These are phyloP conservation scores for Carex scoparia DNA, from an alignment of 176 grass and related monocot genomes.

Conservation along the genomic window DNA sequence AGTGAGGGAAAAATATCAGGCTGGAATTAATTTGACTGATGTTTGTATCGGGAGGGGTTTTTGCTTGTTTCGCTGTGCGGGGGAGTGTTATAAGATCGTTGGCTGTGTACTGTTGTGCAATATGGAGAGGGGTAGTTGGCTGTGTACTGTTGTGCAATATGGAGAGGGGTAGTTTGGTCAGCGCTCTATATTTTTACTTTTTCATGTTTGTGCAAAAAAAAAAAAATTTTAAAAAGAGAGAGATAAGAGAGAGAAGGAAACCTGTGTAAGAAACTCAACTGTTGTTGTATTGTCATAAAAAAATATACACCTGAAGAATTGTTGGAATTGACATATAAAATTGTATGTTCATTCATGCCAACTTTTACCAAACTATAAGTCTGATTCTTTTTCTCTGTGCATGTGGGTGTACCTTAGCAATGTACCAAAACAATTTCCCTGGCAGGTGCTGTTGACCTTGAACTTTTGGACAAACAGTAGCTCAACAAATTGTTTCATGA, in stretches of 20 bases:
- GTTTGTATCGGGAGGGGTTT: not conserved
- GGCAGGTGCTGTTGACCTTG: not conserved
- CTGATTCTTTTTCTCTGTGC: not conserved
- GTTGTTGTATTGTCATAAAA: slow-evolving; percentile 7
- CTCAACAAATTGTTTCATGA: not conserved
- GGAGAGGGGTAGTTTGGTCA: slow-evolving; percentile 7
- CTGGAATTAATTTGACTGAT: slow-evolving; percentile 12
- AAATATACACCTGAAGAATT: slow-evolving; percentile 21
- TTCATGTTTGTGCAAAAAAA: slow-evolving; percentile 15
- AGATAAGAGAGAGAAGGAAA: not conserved
- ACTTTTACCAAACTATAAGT: not conserved
- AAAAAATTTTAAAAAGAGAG: not conserved
- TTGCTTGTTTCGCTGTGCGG: not conserved
- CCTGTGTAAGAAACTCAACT: slow-evolving; percentile 19
- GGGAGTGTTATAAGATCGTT: not conserved
- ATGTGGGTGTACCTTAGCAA: not conserved
- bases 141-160: not conserved
- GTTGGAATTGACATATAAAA: slow-evolving; percentile 18
- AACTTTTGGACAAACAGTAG: not conserved
- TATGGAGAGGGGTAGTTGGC: not conserved
- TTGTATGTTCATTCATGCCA: slow-evolving; percentile 6
- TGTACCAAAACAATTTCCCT: not conserved
- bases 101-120: not conserved
- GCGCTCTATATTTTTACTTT: slow-evolving; percentile 9
- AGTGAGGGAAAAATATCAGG: not conserved